phyloP scores from a whole-genome alignment of 306 rosid genomes.

The Quercus berberidifolia region DNA sequence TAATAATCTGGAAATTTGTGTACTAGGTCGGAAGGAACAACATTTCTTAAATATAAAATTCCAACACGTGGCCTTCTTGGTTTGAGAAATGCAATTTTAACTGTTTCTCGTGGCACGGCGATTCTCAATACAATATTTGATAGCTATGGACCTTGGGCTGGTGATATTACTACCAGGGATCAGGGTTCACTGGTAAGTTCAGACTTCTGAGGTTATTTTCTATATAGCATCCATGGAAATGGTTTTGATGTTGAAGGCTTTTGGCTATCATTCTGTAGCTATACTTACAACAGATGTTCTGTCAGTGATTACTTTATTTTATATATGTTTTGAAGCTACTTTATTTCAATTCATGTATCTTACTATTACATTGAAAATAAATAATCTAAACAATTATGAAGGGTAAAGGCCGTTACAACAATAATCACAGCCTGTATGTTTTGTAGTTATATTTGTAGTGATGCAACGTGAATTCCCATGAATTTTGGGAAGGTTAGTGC shows the following conservation, averaged over 20 bases:
- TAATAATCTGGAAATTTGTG: slow-evolving; percentile 24
- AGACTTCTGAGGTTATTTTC: background rate
- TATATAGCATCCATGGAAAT: background rate
- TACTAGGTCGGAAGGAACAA: slow-evolving; percentile 83
- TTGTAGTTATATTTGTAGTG: background rate
- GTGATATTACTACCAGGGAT: slow-evolving; percentile 90
- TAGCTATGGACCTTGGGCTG: slow-evolving; percentile 91
- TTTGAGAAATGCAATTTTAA: slow-evolving; percentile 87
- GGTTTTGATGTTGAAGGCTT: background rate
- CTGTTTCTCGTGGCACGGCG: slow-evolving; percentile 98
- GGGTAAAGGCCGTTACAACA: background rate
- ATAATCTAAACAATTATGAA: background rate
- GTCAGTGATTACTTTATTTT: slow-evolving; percentile 11
- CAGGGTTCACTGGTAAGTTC: slow-evolving; percentile 87
- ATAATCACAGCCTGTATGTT: background rate
- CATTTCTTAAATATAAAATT: slow-evolving; percentile 80
- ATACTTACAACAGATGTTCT: background rate
- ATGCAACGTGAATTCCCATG: background rate
- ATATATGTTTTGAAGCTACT: too few relatives aligned
- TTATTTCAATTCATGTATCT: background rate
- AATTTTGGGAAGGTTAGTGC: background rate
- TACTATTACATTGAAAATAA: background rate
- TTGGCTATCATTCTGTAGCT: background rate
- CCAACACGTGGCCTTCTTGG: slow-evolving; percentile 99
- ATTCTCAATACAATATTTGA: slow-evolving; percentile 91